Evolutionary conservation across 2,329 filamentous ascomycete genomes (phyloP), one percentile per base, ranked within the genome.

Genomic region (Trichoderma breve): DNA sequence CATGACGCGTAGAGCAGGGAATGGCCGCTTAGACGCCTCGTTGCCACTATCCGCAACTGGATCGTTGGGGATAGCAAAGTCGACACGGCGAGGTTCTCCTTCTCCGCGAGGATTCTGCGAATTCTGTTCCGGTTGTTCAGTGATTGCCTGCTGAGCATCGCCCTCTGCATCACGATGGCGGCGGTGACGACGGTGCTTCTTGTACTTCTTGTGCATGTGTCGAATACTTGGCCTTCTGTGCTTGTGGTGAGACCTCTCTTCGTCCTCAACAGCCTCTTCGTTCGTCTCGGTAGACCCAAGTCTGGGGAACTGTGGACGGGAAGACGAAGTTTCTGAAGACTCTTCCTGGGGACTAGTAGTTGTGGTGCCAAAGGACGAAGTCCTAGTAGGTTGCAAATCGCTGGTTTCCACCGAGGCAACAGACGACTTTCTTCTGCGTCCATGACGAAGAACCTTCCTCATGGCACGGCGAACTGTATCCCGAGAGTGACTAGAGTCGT

Each of bases 361-460:
- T 8, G 77, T 79, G 4, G 81, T 82, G 26, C 81, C 82, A 55
- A 84, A 81, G 1, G 86, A 87, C 0, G 83, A 81, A 6, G 82
- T 81, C 4, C 82, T 81, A 12, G 79, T 82, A 8, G 74, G 75
- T 36, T 77, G 78, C 6, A 74, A 73, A 28, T 82, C 79, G 36
- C 73, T 73, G 15, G 86, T 89, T 15, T 93, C 91, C 73, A 88
- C 88, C 28, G 91, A 94, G 77, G 89, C 89, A 39, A 87, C 85
- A 75, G 91, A 95, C 0, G 92, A 95, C 85, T 95, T 97, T 81
- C 93, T 90, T 74, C 89, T 90, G 77, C 89, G 89, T 68, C 91
- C 87, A 61, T 87, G 86, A 72, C 90, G 91, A 76, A 97, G 91
- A 28, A 92, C 92, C 75, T 92, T 87, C 81, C 90, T 93, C 80